These are phyloP conservation scores for Limonium bicolor DNA, from an alignment of 148 eudicot genomes.

Conservation along the genomic window DNA sequence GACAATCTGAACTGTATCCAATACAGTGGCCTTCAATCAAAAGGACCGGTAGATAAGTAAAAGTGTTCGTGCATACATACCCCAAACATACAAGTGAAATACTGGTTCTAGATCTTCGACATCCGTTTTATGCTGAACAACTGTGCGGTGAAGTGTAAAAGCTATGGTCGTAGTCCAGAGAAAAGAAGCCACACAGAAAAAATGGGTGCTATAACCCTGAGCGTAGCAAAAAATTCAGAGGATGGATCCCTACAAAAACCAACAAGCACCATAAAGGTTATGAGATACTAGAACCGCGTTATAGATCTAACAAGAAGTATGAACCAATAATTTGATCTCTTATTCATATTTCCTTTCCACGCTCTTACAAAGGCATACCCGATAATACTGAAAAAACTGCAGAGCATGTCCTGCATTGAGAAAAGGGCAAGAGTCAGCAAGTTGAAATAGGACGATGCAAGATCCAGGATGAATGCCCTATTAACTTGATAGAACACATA, in stretches of 20 bases:
- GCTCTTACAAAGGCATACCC: constrained; percentile 42
- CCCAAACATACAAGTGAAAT: constrained; percentile 97
- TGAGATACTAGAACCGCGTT: no score
- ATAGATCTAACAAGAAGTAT: no score
- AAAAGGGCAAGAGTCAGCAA: no score
- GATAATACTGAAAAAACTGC: constrained; percentile 93
- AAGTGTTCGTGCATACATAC: no score
- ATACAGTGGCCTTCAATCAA: no score
- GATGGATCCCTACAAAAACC: constrained; percentile 82
- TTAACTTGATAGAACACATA: no score
- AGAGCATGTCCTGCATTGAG: constrained; percentile 79
- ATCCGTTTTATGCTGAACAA: constrained; percentile 92
- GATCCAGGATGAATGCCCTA: no score
- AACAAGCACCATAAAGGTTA: constrained; percentile 2
- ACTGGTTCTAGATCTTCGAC: constrained; percentile 95
- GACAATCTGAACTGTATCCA: no score
- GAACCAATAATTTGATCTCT: no score
- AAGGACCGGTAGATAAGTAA: no score
- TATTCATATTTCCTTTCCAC: constrained; percentile 2
- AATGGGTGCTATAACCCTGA: constrained; percentile 94
- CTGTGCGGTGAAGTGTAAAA: constrained; percentile 94
- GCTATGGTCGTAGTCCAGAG: constrained; percentile 98
- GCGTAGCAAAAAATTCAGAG: constrained; percentile 89
- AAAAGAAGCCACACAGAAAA: constrained; percentile 91
- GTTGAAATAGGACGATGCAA: no score